phyloP scores from a whole-genome alignment of 495 filamentous ascomycete species.

The Penicillium egyptiacum region DNA sequence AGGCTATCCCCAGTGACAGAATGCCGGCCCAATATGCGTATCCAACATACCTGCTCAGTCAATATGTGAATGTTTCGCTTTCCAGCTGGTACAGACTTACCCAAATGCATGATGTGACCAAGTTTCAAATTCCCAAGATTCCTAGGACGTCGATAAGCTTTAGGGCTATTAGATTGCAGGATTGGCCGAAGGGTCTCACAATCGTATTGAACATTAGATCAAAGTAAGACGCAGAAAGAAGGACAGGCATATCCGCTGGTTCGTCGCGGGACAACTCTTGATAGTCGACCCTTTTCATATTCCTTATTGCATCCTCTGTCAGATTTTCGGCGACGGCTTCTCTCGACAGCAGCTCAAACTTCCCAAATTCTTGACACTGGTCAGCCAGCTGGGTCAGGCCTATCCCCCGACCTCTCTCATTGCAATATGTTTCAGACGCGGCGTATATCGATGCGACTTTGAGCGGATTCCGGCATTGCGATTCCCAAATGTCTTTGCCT shows the following conservation, averaged over 20 bases:
- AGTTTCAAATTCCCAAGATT: constrained; percentile 36
- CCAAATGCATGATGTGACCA: constrained; percentile 43
- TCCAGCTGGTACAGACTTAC: constrained; percentile 19
- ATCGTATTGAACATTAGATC: constrained; percentile 35
- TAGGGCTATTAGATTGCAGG: not conserved
- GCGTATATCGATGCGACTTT: constrained; percentile 44
- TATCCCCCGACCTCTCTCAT: constrained; percentile 22
- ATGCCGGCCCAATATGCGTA: constrained; percentile 39
- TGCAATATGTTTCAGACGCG: constrained; percentile 36
- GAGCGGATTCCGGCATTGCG: constrained; percentile 37
- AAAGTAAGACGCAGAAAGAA: constrained; percentile 36
- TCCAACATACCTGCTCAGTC: constrained; percentile 24
- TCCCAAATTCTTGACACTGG: constrained; percentile 30
- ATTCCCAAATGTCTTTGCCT: constrained; percentile 28
- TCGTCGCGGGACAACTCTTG: constrained; percentile 25
- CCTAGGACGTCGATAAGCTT: constrained; percentile 20
- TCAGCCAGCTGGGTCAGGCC: constrained; percentile 31
- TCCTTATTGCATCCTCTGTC: constrained; percentile 35
- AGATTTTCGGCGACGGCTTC: constrained; percentile 37
- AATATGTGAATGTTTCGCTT: not conserved
- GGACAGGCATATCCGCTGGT: constrained; percentile 25
- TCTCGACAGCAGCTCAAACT: constrained; percentile 31
- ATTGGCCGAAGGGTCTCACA: constrained; percentile 20
- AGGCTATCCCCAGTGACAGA: constrained; percentile 27
- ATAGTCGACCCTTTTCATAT: constrained; percentile 36